Conservation (phyloP, 768 basidiomycete species). For the Boletus bicolor region DNA sequence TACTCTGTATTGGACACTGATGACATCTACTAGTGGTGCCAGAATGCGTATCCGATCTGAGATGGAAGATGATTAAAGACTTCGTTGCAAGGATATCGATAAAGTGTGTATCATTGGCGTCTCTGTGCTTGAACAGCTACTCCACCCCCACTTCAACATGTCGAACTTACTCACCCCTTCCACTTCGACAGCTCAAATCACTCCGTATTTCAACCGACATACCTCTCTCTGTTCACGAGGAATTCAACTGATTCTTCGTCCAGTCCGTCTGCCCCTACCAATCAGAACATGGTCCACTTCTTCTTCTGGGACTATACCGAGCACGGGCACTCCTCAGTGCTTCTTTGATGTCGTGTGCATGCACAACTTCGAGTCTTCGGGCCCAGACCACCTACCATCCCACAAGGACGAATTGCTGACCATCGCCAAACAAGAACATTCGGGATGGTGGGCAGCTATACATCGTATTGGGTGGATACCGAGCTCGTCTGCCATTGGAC, state of each 20-base stretch:
- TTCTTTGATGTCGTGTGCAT: slow-evolving; percentile 52
- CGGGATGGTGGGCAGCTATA: slow-evolving; percentile 84
- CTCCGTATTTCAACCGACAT: slow-evolving; percentile 34
- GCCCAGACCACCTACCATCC: slow-evolving; percentile 61
- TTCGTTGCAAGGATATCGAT: slow-evolving; percentile 1
- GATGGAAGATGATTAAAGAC: not conserved
- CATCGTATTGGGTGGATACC: slow-evolving; percentile 73
- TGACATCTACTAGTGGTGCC: slow-evolving; percentile 1
- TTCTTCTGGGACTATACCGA: slow-evolving; percentile 27
- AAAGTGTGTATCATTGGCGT: slow-evolving; percentile 3
- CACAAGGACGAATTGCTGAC: slow-evolving; percentile 63
- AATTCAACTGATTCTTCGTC: slow-evolving; percentile 34
- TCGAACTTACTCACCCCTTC: not conserved
- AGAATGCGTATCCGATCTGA: not conserved
- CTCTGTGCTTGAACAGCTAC: not conserved
- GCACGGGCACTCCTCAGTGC: slow-evolving; percentile 31
- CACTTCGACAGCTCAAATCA: slow-evolving; percentile 12
- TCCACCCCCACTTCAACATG: slow-evolving; percentile 8
- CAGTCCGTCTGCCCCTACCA: slow-evolving; percentile 16
- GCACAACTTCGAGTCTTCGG: slow-evolving; percentile 64
- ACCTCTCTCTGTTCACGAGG: slow-evolving; percentile 35
- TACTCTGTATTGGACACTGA: slow-evolving; percentile 4
- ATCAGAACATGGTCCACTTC: not conserved
- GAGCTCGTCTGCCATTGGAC: slow-evolving; percentile 51
- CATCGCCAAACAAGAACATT: slow-evolving; percentile 63